Percentiles rank a stretch among this genome's conserved stretches.
These are phyloP conservation scores for Taiozyma sp. DNA, from an alignment of 1,139 yeast genomes.

Conservation along the genomic window DNA sequence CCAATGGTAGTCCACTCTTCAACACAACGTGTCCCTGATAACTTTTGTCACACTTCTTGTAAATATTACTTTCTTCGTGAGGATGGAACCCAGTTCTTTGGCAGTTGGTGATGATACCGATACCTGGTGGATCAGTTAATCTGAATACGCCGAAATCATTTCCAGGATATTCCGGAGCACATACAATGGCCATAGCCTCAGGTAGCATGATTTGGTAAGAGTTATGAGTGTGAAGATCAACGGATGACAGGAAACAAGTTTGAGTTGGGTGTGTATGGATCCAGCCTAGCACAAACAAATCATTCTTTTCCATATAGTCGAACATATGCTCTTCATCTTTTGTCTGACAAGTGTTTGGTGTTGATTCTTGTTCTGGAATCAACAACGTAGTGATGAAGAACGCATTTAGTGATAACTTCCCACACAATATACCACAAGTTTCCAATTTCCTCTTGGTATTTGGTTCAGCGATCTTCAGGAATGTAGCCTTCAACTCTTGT, in stretches of 20 bases:
- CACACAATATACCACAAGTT: conserved; percentile 60
- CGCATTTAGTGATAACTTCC: conserved; percentile 48
- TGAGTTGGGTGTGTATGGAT: conserved; percentile 67
- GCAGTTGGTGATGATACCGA: conserved; percentile 45
- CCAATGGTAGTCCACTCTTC: conserved; percentile 38
- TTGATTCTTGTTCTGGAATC: conserved; percentile 54
- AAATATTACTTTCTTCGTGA: conserved; percentile 42
- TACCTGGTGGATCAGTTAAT: conserved; percentile 56
- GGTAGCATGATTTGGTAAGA: conserved; percentile 63
- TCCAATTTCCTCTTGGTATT: conserved; percentile 48
- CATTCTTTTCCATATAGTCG: conserved; percentile 44
- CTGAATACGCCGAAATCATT: conserved; percentile 52
- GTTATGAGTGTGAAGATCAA: conserved; percentile 58
- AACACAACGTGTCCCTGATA: conserved; percentile 45
- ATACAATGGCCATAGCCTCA: conserved; percentile 58
- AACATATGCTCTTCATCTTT: conserved; percentile 49
- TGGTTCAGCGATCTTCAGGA: conserved; percentile 37
- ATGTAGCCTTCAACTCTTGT: conserved; percentile 32
- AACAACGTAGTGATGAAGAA: conserved; percentile 52
- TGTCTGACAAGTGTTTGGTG: conserved; percentile 53
- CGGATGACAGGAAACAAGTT: conserved; percentile 54
- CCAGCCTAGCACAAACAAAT: conserved; percentile 58
- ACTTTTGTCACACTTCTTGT: conserved; percentile 36
- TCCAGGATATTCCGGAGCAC: conserved; percentile 40
- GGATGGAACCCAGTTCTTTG: conserved; percentile 47